Evolutionary conservation across 208 protist genomes (phyloP), one percentile per base, ranked within the genome.

Genomic region (Trypanosoma rangeli): DNA sequence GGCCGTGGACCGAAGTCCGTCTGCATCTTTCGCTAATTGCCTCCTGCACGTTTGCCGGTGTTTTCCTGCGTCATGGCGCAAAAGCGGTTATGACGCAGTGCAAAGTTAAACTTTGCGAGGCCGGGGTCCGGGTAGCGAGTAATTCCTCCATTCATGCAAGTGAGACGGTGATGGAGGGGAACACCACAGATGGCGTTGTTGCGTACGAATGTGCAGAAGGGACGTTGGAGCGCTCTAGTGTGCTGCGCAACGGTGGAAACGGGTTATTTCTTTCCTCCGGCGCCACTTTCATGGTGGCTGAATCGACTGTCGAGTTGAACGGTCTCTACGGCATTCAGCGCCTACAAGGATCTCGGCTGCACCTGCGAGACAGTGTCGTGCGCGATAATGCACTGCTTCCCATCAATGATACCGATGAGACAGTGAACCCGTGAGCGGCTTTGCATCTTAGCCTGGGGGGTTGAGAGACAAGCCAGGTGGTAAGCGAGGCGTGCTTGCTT

Each of bases 301-400:
- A 85, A 9, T 84, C 78, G 24, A 83, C 76, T 15, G 72, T 93
- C 26, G 84, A 90, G 70, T 64, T 87, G 48, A 93, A 93, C 58
- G 80, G 73, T 5, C 37, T 85, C 2, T 89, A 89, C 73, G 87
- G 87, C 2, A 76, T 93, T 26, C 84, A 93, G 46, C 80, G 84
- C 13, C 64, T 73, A 22, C 73, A 76, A 3, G 76, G 83, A 29
- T 87, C 84, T n/a, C 56, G 35, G 28, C 31, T 93, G 53, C 79
- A 82, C 48, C 64, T 93, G 20, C 59, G 66, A 24, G 62, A 79
- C 18, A 84, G 76, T 18, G 77, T 83, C 31, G 65, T 93, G 3
- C 74, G 83, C 15, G 83, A 89, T 58, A 92, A 92, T 37, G 83
- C 70, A 1, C 56, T 92, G 16, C 74, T 83, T 46, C 82, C 86